Percentiles rank a stretch among this genome's conserved stretches.
Evolutionary conservation across 805 yeast species (phyloP).

Genomic region (Wickerhamomyces chambardii): DNA sequence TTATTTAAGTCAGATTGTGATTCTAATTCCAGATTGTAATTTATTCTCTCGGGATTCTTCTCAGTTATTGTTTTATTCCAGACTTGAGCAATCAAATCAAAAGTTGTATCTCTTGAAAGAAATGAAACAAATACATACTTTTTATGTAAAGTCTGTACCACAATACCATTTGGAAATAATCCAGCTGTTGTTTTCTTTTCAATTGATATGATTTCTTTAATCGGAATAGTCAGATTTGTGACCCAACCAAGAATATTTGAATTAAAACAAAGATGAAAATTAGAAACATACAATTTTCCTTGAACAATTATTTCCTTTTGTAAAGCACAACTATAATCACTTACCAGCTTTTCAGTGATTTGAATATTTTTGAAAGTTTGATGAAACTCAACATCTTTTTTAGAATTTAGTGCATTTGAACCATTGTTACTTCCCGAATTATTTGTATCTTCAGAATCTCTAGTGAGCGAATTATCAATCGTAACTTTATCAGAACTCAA

Average conservation of each 20-base stretch:
- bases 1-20: slow-evolving; percentile 20
- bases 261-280: slow-evolving; percentile 48
- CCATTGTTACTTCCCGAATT: no score
- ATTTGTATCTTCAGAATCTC: not conserved
- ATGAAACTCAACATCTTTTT: slow-evolving; percentile 53
- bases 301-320: slow-evolving; percentile 60
- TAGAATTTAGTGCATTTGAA: no score
- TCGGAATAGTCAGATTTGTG: slow-evolving; percentile 47
- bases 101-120: slow-evolving; percentile 45
- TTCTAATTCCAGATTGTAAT: slow-evolving; percentile 5
- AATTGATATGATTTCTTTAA: slow-evolving; percentile 52
- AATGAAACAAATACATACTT: slow-evolving; percentile 60
- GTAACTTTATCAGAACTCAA: not conserved
- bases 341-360: slow-evolving; percentile 41
- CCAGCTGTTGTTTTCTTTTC: slow-evolving; percentile 61
- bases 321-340: slow-evolving; percentile 57
- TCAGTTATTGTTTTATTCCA: slow-evolving; percentile 42
- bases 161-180: slow-evolving; percentile 62
- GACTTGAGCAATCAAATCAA: slow-evolving; percentile 42
- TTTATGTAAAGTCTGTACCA: slow-evolving; percentile 52
- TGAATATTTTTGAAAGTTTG: slow-evolving; percentile 43
- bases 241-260: slow-evolving; percentile 64
- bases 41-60: slow-evolving; percentile 11
- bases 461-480: not conserved
- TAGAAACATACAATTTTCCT: slow-evolving; percentile 53